Evolutionary conservation across 1,284 basidiomycete genomes (phyloP).

Genomic region (Rhodotorula sp.): DNA sequence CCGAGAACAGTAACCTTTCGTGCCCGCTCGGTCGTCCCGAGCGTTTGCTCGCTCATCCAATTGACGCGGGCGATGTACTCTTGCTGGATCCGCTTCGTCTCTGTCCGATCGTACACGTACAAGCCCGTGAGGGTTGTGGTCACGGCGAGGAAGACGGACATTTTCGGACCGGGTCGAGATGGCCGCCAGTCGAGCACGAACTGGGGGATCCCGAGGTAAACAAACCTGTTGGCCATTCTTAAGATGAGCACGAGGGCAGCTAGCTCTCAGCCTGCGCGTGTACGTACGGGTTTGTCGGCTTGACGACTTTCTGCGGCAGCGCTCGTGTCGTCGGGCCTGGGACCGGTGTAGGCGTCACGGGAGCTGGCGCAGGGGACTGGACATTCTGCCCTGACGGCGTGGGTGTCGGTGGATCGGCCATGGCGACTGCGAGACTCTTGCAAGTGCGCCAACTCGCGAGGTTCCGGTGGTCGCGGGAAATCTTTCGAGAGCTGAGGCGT

Average conservation of each 20-base stretch:
- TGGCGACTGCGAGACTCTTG: neutral
- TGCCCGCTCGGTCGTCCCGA: constrained; percentile 66
- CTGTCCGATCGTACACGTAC: constrained; percentile 40
- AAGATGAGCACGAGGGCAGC: accelerated
- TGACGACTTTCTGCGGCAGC: constrained; percentile 9
- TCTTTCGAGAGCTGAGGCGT: too few species aligned
- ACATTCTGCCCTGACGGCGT: neutral
- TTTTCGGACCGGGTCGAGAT: constrained; percentile 37
- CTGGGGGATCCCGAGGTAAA: constrained; percentile 42
- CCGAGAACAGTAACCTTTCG: constrained; percentile 84
- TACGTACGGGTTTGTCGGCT: constrained; percentile 22
- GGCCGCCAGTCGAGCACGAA: constrained; percentile 39
- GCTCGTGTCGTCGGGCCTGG: constrained; percentile 13
- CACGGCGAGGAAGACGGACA: constrained; percentile 33
- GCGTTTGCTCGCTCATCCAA: constrained; percentile 66
- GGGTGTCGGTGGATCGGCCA: constrained; percentile 5
- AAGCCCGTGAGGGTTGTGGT: constrained; percentile 20
- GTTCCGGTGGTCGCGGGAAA: too few species aligned
- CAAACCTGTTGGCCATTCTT: too few species aligned
- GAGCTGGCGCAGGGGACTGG: neutral
- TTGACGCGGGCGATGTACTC: constrained; percentile 78
- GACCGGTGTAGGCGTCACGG: neutral
- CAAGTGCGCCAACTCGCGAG: neutral
- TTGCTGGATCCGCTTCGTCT: constrained; percentile 59
- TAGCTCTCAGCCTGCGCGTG: too few species aligned